Conservation (phyloP, 345 rosid species). For the Corymbia maculata region DNA sequence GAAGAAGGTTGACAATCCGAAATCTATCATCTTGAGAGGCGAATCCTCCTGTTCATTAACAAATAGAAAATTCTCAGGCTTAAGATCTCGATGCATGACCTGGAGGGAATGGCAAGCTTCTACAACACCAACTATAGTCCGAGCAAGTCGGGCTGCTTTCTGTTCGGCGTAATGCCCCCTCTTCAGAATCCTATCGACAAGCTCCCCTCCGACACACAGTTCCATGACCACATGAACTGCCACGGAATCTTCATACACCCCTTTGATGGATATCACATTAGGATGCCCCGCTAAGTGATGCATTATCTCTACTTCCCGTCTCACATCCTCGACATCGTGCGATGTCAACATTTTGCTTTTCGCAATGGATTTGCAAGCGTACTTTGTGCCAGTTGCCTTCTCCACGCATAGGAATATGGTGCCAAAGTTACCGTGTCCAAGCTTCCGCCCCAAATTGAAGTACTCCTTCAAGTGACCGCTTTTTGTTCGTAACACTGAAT, state of each 20-base stretch:
- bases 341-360: constrained; percentile 51
- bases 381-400: constrained; percentile 60
- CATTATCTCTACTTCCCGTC: constrained; percentile 87
- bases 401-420: constrained; percentile 63
- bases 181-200: constrained; percentile 59
- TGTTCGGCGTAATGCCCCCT: constrained; percentile 23
- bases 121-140: neutral
- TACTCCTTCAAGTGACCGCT: constrained; percentile 59
- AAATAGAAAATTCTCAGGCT: constrained; percentile 4
- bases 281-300: constrained; percentile 1
- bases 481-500: constrained; percentile 43
- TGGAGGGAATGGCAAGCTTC: neutral
- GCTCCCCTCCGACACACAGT: constrained; percentile 77
- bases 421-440: constrained; percentile 84
- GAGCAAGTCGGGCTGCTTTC: constrained; percentile 1
- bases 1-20: neutral
- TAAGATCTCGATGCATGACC: constrained; percentile 2
- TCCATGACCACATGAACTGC: constrained; percentile 94
- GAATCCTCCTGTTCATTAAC: neutral
- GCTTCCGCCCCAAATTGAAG: constrained; percentile 56
- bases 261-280: constrained; percentile 17
- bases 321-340: constrained; percentile 69
- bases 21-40: constrained; percentile 1
- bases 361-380: constrained; percentile 81
- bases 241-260: constrained; percentile 72